phyloP scores from a whole-genome alignment of 257 asterid species.

The Misopates orontium region DNA sequence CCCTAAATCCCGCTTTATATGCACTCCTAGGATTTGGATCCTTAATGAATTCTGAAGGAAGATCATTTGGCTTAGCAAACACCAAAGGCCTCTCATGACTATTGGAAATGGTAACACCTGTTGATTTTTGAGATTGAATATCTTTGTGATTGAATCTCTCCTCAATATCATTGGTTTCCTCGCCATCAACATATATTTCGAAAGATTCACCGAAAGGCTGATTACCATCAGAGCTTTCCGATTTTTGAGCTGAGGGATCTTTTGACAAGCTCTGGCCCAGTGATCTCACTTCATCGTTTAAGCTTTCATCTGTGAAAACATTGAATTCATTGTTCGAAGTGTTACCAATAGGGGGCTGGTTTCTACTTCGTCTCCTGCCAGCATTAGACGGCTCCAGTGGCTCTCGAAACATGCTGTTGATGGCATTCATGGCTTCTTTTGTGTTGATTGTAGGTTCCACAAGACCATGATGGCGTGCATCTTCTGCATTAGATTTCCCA shows the following conservation, averaged over 20 bases:
- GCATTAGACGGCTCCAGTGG: conserved; percentile 69
- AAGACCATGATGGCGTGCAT: conserved; percentile 88
- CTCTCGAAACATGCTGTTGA: conserved; percentile 77
- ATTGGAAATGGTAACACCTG: conserved; percentile 7
- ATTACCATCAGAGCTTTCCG: conserved; percentile 29
- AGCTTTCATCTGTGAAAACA: conserved; percentile 49
- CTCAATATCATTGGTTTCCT: conserved; percentile 43
- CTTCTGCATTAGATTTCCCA: conserved; percentile 72
- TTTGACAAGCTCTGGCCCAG: conserved; percentile 33
- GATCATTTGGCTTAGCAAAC: conserved; percentile 51
- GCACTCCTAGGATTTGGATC: conserved; percentile 42
- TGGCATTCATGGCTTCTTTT: conserved; percentile 81
- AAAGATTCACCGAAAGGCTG: conserved; percentile 51
- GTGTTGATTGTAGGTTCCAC: conserved; percentile 90
- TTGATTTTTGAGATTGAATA: conserved; percentile 23
- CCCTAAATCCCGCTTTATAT: conserved; percentile 49
- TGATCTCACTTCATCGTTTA: conserved; percentile 30
- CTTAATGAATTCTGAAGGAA: conserved; percentile 39
- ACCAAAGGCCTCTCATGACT: conserved; percentile 35
- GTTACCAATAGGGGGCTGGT: conserved; percentile 35
- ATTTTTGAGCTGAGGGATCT: conserved; percentile 29
- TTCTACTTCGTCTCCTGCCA: conserved; percentile 38
- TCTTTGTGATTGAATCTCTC: conserved; percentile 34
- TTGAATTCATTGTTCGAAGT: conserved; percentile 39
- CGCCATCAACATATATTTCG: conserved; percentile 69